phyloP scores from a whole-genome alignment of 768 basidiomycete genomes.

The Lactifluus echinatus region DNA sequence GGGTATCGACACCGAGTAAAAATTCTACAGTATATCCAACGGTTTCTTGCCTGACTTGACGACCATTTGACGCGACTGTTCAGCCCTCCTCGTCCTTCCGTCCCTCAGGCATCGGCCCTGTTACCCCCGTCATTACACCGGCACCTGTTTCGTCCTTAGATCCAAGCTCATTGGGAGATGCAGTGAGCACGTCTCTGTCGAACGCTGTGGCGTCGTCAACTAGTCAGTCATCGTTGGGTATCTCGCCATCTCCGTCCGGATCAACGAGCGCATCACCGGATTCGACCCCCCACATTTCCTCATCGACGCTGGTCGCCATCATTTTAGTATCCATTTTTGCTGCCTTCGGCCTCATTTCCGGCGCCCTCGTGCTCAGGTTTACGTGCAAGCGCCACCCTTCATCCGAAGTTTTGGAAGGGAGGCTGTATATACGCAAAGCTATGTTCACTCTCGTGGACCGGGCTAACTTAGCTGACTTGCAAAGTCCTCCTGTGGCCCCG shows the following conservation, averaged over 20 bases:
- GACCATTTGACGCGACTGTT: background rate
- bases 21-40: too few relatives aligned
- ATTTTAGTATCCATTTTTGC: constrained; percentile 1
- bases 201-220: background rate
- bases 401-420: background rate
- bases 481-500: background rate
- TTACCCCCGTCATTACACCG: background rate
- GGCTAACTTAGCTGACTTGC: background rate
- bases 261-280: background rate
- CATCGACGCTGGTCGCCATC: background rate
- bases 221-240: background rate
- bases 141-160: background rate
- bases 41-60: background rate
- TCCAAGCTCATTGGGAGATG: background rate
- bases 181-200: background rate
- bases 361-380: constrained; percentile 15
- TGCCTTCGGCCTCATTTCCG: constrained; percentile 16
- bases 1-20: background rate
- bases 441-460: background rate
- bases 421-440: background rate
- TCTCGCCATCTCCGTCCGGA: too few relatives aligned
- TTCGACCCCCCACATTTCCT: background rate
- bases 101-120: background rate
- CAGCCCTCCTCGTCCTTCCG: background rate
- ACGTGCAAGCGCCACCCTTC: background rate